A percentile compares a stretch with the other conserved stretches of the same genome.
Evolutionary conservation across 2,329 filamentous ascomycete species (phyloP).

Genomic region (Sarocladium kiliense): DNA sequence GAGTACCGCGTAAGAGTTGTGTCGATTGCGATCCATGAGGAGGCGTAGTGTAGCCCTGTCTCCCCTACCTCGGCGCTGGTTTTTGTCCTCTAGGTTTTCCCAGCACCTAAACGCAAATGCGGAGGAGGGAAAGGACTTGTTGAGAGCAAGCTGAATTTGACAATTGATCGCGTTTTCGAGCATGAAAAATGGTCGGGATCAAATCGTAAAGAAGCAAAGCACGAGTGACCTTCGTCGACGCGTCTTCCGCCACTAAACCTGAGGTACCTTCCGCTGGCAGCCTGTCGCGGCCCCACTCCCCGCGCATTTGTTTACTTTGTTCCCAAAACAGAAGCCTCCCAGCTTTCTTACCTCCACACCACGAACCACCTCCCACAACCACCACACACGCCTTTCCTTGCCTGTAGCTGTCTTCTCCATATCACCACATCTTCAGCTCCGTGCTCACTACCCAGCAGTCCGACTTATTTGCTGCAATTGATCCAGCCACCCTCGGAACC

Average conservation of each 20-base stretch:
- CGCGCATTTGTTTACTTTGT: constrained; percentile 10
- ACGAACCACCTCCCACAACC: constrained; percentile 1
- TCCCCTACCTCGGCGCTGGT: background rate
- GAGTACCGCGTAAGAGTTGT: too few relatives aligned
- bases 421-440: background rate
- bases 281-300: constrained; percentile 5
- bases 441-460: background rate
- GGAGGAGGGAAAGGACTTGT: too few relatives aligned
- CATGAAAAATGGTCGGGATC: background rate
- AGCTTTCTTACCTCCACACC: background rate
- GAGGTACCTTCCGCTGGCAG: background rate
- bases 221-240: background rate
- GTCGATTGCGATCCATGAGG: too few relatives aligned
- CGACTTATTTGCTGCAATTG: background rate
- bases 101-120: constrained; percentile 4
- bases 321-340: constrained; percentile 1
- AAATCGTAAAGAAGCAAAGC: background rate
- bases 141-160: too few relatives aligned
- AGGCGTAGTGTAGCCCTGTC: too few relatives aligned
- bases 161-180: too few relatives aligned
- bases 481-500: background rate
- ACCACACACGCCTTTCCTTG: background rate
- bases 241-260: background rate
- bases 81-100: constrained; percentile 6
- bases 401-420: constrained; percentile 4